Evolutionary conservation across 345 rosid species (phyloP), one percentile per base, ranked within the genome.

Genomic region (Lepidium africanum): DNA sequence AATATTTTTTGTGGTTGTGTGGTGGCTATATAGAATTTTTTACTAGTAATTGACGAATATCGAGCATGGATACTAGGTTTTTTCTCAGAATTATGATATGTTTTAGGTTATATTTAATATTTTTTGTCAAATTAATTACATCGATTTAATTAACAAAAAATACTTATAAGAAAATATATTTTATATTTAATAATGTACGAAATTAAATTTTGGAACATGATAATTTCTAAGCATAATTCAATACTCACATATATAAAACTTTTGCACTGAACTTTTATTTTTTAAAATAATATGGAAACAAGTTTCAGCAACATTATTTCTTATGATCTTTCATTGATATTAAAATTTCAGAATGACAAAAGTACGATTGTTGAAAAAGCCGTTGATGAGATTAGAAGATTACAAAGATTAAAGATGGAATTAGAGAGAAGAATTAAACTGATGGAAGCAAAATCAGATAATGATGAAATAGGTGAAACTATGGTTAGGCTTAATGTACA

Each of bases 281-380:
- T 14, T 25, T 1, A 25, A 25, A 43, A 14, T 15, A 15, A 43
- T 45, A 3, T 5, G 19, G 47, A 40, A 23, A 21, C 4, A 57
- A n/a, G 19, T 59, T 13, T 13, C 4, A 39, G 21, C 0, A 23
- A 27, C 7, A 43, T 6, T 5, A 30, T 30, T 21, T 64, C 25
- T 8, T 27, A 2, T 10, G 5, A 32, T 32, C 16, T 13, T 10
- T 8, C 6, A 63, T 25, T 9, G 4, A 19, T 42, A 10, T 49
- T 15, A 49, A 2, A 35, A 0, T 23, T 64, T 77, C 79, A 89
- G 97, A 82, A 59, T 3, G 86, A 84, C 6, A 92, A 89, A 82
- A 81, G 74, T 17, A 67, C 92, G 13, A 82, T 87, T 30, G 67
- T 87, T 25, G 68, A 79, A 63, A 59, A 56, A n/a, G 82, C 91